phyloP scores from a whole-genome alignment of 2,329 filamentous ascomycete species.

The Diaporthe eres region DNA sequence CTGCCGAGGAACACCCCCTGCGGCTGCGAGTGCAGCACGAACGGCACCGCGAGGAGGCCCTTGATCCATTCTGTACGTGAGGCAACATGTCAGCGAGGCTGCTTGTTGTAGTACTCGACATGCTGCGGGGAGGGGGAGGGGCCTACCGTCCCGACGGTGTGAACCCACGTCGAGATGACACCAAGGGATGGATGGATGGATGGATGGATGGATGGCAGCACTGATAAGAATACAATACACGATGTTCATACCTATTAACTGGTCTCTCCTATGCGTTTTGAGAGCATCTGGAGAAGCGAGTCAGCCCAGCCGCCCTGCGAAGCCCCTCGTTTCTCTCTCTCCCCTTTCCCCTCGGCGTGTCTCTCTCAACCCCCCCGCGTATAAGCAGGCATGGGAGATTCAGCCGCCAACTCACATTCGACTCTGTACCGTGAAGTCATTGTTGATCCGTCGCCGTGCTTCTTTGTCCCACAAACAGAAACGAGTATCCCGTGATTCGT shows the following conservation, averaged over 20 bases:
- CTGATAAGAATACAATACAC: not conserved
- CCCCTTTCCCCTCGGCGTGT: not conserved
- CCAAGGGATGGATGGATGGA: not conserved
- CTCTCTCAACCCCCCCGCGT: not conserved
- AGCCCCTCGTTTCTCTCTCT: not conserved
- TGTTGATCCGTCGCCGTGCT: conserved; percentile 11
- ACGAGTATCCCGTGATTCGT: not conserved
- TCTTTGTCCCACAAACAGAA: conserved; percentile 1
- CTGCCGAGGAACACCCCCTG: conserved; percentile 78
- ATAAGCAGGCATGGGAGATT: not conserved
- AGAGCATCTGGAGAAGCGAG: conserved; percentile 65
- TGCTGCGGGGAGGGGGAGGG: not conserved
- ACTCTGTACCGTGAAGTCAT: conserved; percentile 79
- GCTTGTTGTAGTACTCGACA: too few species aligned
- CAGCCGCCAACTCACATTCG: conserved; percentile 71
- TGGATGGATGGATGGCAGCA: not conserved
- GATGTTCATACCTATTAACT: conserved; percentile 77
- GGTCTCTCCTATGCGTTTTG: conserved; percentile 91
- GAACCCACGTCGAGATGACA: not conserved
- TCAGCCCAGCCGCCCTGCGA: conserved; percentile 30
- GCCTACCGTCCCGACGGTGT: conserved; percentile 21
- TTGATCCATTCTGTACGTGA: conserved; percentile 88
- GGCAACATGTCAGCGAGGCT: not conserved
- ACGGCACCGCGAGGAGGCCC: conserved; percentile 91
- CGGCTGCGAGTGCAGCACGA: conserved; percentile 95